Percentiles rank a stretch among this genome's conserved stretches.
These are phyloP conservation scores for Metschnikowia lochheadii DNA, from an alignment of 805 yeast genomes.

Conservation along the genomic window DNA sequence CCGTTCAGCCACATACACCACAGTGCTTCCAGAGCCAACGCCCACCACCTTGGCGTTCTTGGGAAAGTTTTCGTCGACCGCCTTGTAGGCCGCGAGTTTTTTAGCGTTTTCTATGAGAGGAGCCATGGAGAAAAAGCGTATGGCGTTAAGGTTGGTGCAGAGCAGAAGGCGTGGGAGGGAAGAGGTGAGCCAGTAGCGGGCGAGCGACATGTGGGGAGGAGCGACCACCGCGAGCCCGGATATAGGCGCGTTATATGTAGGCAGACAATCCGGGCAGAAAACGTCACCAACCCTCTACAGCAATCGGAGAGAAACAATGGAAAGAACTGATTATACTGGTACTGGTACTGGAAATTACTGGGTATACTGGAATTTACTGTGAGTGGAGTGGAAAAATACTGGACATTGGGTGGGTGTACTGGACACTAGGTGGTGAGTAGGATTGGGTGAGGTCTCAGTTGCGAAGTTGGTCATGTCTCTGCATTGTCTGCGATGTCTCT, in stretches of 20 bases:
- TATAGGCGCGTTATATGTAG: slow-evolving; percentile 1
- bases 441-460: too few species aligned
- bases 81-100: slow-evolving; percentile 82
- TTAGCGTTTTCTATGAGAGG: slow-evolving; percentile 71
- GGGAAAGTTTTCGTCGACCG: slow-evolving; percentile 85
- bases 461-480: too few species aligned
- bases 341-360: too few species aligned
- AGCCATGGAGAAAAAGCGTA: slow-evolving; percentile 14
- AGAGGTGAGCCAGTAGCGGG: not conserved
- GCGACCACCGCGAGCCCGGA: not conserved
- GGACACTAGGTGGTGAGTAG: too few species aligned
- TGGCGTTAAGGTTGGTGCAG: not conserved
- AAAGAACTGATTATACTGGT: too few species aligned
- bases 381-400: too few species aligned
- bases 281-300: not conserved
- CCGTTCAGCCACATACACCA: slow-evolving; percentile 94
- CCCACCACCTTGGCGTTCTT: slow-evolving; percentile 72
- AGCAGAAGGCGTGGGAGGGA: not conserved
- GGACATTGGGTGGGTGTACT: too few species aligned
- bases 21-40: slow-evolving; percentile 96
- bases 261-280: not conserved
- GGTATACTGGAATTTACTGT: too few species aligned
- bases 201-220: slow-evolving; percentile 1
- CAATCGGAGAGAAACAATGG: too few species aligned
- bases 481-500: too few species aligned